Base-by-base conservation (phyloP, 805 yeast genomes). In the Saturnispora bothae region DNA sequence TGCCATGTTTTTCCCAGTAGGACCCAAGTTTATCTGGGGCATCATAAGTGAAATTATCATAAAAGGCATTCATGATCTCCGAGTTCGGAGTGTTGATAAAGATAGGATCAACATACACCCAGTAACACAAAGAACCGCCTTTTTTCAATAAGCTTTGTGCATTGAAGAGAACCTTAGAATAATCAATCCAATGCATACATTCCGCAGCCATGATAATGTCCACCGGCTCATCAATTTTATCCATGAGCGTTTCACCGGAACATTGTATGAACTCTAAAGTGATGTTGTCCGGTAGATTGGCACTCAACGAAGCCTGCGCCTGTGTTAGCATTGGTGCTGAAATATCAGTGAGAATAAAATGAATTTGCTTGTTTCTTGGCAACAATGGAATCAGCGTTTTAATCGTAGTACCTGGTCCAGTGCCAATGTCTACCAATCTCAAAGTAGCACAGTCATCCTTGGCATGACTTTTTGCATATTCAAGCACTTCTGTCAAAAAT, bases 1-100 rank as follows among this genome's bases (percentile, higher is more conserved):
- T 64, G 0, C 96, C 96, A 0, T 94, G 92, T 47, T 79, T 81
- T 49, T 83, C 82, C 96, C 96, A 88, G 52, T 73, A 73, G 0
- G 77, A 76, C 0, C 88, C 88, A 33, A 80, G 53, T 31, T 51
- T 60, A 3, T 56, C 51, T 0, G 69, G 63, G 34, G 60, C 62
- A 20, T 63, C 65, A 45, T 71, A 71, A 5, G 59, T 62, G 34
- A 63, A 56, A 30, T 64, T 57, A 31, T 56, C 49, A 34, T 73
- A 66, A 5, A 79, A 53, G 29, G 66, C 63, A 44, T 80, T 77
- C 13, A 39, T 34, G 4, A 8, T 19, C 7, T 28, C 13, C 14
- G 33, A 36, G n/a, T 19, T 12, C 7, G 31, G 27, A 3, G 25
- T 10, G 9, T 30, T 16, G 40, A 65, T 59, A 41, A 59, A 73